Conservation (phyloP, 2,329 filamentous ascomycete species). For the Ustilaginoidea virens region DNA sequence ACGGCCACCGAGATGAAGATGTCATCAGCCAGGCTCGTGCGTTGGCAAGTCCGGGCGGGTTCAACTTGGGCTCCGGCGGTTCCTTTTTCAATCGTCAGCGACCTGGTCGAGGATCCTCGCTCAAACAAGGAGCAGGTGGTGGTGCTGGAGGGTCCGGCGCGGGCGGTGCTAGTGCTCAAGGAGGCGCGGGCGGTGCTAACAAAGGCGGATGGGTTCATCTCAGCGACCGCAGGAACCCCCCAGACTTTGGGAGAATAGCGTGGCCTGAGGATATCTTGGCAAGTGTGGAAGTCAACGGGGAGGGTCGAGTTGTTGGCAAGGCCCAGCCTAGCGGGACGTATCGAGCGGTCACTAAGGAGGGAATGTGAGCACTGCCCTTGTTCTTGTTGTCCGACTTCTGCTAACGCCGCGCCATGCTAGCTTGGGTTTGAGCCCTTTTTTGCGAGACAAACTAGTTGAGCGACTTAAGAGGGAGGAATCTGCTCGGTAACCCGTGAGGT, state of each 20-base stretch:
- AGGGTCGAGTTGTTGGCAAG: slow-evolving; percentile 40
- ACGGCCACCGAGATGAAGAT: slow-evolving; percentile 40
- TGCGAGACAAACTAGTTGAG: slow-evolving; percentile 37
- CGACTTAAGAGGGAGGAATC: slow-evolving; percentile 31
- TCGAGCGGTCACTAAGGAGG: slow-evolving; percentile 47
- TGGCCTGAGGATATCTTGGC: slow-evolving; percentile 57
- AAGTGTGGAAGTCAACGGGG: slow-evolving; percentile 46
- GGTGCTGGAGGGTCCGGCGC: slow-evolving; percentile 29
- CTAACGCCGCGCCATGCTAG: slow-evolving; percentile 11
- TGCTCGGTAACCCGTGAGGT: neutral
- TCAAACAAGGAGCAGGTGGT: slow-evolving; percentile 21
- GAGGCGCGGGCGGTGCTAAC: slow-evolving; percentile 44
- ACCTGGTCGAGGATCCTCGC: slow-evolving; percentile 16
- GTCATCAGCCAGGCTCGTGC: slow-evolving; percentile 41
- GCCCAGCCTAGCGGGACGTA: slow-evolving; percentile 48
- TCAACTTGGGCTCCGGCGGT: slow-evolving; percentile 35
- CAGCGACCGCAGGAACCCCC: slow-evolving; percentile 46
- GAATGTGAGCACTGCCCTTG: slow-evolving; percentile 38
- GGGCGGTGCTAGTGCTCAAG: slow-evolving; percentile 42
- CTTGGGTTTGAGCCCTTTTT: slow-evolving; percentile 23
- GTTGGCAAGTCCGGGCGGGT: slow-evolving; percentile 42
- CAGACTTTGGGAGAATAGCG: slow-evolving; percentile 51
- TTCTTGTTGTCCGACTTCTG: neutral
- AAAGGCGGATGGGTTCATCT: slow-evolving; percentile 50
- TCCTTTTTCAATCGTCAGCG: slow-evolving; percentile 30